A percentile compares a stretch with the other conserved stretches of the same genome.
Conservation (phyloP, 139 green algal species). For the Eudorina sp. region DNA sequence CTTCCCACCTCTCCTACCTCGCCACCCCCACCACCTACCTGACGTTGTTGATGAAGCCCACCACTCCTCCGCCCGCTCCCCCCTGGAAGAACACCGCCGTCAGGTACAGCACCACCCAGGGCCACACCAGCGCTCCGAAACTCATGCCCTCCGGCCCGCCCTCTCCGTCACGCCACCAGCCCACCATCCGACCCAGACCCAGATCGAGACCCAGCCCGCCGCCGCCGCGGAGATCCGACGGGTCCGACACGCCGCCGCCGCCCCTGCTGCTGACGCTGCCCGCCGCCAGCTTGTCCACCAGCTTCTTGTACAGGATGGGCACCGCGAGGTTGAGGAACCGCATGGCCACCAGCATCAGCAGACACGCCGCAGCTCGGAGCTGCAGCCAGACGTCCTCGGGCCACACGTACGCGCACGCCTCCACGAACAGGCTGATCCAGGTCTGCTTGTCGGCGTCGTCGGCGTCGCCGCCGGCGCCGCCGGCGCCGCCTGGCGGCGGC, state of each 20-base stretch:
- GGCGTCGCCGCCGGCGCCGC: neutral
- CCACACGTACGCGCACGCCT: slow-evolving; percentile 67
- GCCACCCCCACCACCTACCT: slow-evolving; percentile 1
- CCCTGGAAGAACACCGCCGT: slow-evolving; percentile 65
- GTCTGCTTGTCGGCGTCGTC: slow-evolving; percentile 34
- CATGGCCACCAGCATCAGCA: slow-evolving; percentile 71
- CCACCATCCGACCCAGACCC: slow-evolving; percentile 8
- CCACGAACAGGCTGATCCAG: slow-evolving; percentile 58
- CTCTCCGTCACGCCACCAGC: neutral
- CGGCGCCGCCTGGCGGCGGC: neutral
- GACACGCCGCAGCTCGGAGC: slow-evolving; percentile 58
- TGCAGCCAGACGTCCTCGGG: slow-evolving; percentile 51
- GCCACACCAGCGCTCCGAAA: slow-evolving; percentile 54
- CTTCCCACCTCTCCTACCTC: too few relatives aligned
- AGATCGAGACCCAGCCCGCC: neutral
- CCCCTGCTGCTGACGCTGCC: neutral
- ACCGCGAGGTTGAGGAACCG: slow-evolving; percentile 69
- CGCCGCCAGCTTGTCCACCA: slow-evolving; percentile 65
- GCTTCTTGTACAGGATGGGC: slow-evolving; percentile 73
- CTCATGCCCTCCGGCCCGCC: slow-evolving; percentile 10
- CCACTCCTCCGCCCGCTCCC: slow-evolving; percentile 63
- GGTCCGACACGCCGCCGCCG: neutral
- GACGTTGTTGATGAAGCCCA: slow-evolving; percentile 84
- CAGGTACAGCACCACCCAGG: slow-evolving; percentile 62
- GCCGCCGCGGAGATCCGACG: neutral